Conservation (phyloP, 23 red algal genomes). For the Gracilaria gracilis region DNA sequence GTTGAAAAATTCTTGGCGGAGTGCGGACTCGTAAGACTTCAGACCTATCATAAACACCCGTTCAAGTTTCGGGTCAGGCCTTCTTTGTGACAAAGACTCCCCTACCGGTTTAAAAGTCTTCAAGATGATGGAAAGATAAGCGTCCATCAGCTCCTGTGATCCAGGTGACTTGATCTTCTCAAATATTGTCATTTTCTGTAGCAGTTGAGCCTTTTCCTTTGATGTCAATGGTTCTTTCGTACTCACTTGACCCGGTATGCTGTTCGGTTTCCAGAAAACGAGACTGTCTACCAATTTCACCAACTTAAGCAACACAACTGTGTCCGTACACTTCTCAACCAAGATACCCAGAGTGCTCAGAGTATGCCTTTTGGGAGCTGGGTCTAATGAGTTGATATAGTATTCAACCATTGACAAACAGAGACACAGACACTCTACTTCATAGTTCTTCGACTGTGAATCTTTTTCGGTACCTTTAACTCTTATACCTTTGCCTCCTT, state of each 20-base stretch:
- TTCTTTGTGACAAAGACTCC: neutral
- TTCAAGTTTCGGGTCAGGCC: slow-evolving; percentile 81
- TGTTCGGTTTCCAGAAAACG: slow-evolving; percentile 54
- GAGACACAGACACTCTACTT: slow-evolving; percentile 54
- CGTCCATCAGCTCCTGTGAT: slow-evolving; percentile 33
- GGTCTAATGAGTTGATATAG: slow-evolving; percentile 51
- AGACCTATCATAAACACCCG: slow-evolving; percentile 83
- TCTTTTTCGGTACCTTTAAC: neutral
- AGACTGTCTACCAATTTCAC: slow-evolving; percentile 67
- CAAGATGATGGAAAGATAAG: slow-evolving; percentile 69
- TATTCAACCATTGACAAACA: slow-evolving; percentile 63
- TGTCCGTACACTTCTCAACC: slow-evolving; percentile 65
- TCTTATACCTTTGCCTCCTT: slow-evolving; percentile 10
- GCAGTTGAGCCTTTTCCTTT: slow-evolving; percentile 82
- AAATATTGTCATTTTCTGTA: slow-evolving; percentile 74
- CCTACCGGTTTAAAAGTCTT: slow-evolving; percentile 55
- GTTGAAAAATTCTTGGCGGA: slow-evolving; percentile 71
- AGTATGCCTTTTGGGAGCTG: slow-evolving; percentile 40
- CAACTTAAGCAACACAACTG: slow-evolving; percentile 63
- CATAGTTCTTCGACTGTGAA: slow-evolving; percentile 22
- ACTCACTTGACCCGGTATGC: neutral
- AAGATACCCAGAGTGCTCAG: slow-evolving; percentile 54
- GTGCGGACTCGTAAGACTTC: slow-evolving; percentile 39
- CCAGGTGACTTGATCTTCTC: slow-evolving; percentile 62
- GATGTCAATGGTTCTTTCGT: slow-evolving; percentile 61